Evolutionary conservation across 192 early-diverging fungal genomes (phyloP).

Genomic region (Bifiguratus adelaidae): DNA sequence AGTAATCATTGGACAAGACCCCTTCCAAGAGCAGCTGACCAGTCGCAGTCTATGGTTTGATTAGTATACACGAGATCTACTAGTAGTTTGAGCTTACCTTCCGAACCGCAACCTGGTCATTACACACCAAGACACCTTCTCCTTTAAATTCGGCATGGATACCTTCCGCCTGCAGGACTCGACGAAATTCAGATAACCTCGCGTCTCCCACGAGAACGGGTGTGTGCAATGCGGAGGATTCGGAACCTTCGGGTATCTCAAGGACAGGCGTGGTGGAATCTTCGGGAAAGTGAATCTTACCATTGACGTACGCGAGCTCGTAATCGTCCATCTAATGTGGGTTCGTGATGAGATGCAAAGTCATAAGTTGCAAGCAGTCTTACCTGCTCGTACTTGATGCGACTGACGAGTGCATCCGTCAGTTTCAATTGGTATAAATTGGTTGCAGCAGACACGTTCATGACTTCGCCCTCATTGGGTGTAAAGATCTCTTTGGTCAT

Average conservation of each 20-base stretch:
- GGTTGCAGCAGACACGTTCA: slow-evolving; percentile 83
- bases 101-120: slow-evolving; percentile 57
- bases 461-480: slow-evolving; percentile 68
- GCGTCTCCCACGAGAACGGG: slow-evolving; percentile 83
- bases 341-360: not conserved
- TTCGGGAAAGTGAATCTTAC: slow-evolving; percentile 55
- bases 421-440: slow-evolving; percentile 82
- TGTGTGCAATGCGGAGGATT: slow-evolving; percentile 21
- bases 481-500: slow-evolving; percentile 81
- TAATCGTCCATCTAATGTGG: slow-evolving; percentile 61
- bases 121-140: slow-evolving; percentile 79
- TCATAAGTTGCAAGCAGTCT: slow-evolving; percentile 6
- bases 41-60: slow-evolving; percentile 22
- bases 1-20: slow-evolving; percentile 54
- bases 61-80: no score
- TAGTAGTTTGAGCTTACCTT: slow-evolving; percentile 38
- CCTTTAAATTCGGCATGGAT: slow-evolving; percentile 73
- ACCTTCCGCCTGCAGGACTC: slow-evolving; percentile 57
- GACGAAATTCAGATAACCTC: slow-evolving; percentile 71
- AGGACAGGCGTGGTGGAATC: slow-evolving; percentile 62
- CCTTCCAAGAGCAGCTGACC: slow-evolving; percentile 51
- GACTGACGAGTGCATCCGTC: slow-evolving; percentile 81
- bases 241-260: slow-evolving; percentile 30
- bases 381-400: slow-evolving; percentile 65
- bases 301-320: slow-evolving; percentile 64